phyloP scores from a whole-genome alignment of 1,139 yeast genomes.

The Citeromyces hawaiiensis region DNA sequence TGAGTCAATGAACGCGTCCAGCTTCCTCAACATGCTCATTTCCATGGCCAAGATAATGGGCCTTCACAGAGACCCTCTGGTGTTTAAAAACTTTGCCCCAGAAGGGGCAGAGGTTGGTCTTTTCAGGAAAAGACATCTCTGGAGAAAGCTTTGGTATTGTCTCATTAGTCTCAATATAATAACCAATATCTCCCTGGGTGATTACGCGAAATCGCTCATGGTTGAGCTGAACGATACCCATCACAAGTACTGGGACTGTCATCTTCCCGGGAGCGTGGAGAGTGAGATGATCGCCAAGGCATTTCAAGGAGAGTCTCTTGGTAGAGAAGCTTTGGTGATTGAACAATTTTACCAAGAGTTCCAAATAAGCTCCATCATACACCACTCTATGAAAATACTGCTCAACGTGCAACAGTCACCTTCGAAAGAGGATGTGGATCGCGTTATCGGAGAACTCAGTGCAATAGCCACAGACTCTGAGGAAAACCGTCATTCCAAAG shows the following conservation, averaged over 20 bases:
- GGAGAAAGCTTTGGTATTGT: slow-evolving; percentile 21
- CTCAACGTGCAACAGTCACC: slow-evolving; percentile 21
- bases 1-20: slow-evolving; percentile 18
- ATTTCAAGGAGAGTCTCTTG: slow-evolving; percentile 15
- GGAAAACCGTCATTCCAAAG: slow-evolving; percentile 8
- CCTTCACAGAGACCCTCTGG: slow-evolving; percentile 19
- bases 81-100: slow-evolving; percentile 17
- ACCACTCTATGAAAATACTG: slow-evolving; percentile 20
- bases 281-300: slow-evolving; percentile 17
- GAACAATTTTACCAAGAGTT: slow-evolving; percentile 20
- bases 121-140: slow-evolving; percentile 18
- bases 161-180: slow-evolving; percentile 15
- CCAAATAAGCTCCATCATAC: slow-evolving; percentile 18
- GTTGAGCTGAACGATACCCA: slow-evolving; percentile 18
- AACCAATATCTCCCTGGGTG: slow-evolving; percentile 18
- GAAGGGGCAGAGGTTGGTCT: slow-evolving; percentile 13
- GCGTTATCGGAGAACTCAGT: slow-evolving; percentile 12
- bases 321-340: slow-evolving; percentile 21
- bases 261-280: slow-evolving; percentile 20
- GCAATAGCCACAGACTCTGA: slow-evolving; percentile 17
- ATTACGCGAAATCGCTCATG: slow-evolving; percentile 18
- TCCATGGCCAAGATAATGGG: slow-evolving; percentile 21
- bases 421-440: slow-evolving; percentile 16
- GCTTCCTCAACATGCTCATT: slow-evolving; percentile 16
- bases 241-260: slow-evolving; percentile 18